Evolutionary conservation across 1,284 basidiomycete species (phyloP), one percentile per base, ranked within the genome.

Genomic region (Moniliella sp.): DNA sequence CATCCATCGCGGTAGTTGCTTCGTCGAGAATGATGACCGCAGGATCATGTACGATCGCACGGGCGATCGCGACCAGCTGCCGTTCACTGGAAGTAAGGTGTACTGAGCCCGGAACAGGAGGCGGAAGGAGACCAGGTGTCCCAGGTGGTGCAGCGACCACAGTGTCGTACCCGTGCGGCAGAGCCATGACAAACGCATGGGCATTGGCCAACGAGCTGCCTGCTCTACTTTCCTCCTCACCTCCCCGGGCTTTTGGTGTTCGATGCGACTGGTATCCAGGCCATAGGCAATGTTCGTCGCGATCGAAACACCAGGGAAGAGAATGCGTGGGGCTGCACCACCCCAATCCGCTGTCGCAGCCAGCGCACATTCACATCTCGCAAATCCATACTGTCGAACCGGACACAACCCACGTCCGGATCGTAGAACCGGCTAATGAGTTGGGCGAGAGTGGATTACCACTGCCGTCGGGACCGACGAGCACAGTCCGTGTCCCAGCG

Each of bases 1-100:
- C 82, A n/a, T 93, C 84, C 5, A 93, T 68, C 15, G 84, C 84
- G 36, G 72, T 74, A n/a, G 83, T 91, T 1, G 84, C 84, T 56
- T 83, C 58, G 31, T 57, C 52, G n/a, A 61, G 44, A 18, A 61
- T 36, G 12, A 61, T 28, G 29, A 61, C 58, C 17, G 33, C 29
- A 7, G 57, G 50, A 21, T 51, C 52, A 39, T 50, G 49, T 26
- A 59, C 52, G 9, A 59, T 46, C 3, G 56, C 56, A 11, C 56
- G 43, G 0, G 56, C 56, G 18, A 59, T 57, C 11, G 49, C 50
- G 15, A 57, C 42, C 12, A 51, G 44, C 39, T 59, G 54, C 41
- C n/a, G n/a, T n/a, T n/a, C n/a, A n/a, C n/a, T n/a, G n/a, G n/a
- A n/a, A n/a, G n/a, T n/a, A n/a, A n/a, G n/a, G n/a, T n/a, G n/a